Percentiles rank a stretch among this genome's conserved stretches.
phyloP scores from a whole-genome alignment of 140 eudicot genomes.

The Senecio squalidus region DNA sequence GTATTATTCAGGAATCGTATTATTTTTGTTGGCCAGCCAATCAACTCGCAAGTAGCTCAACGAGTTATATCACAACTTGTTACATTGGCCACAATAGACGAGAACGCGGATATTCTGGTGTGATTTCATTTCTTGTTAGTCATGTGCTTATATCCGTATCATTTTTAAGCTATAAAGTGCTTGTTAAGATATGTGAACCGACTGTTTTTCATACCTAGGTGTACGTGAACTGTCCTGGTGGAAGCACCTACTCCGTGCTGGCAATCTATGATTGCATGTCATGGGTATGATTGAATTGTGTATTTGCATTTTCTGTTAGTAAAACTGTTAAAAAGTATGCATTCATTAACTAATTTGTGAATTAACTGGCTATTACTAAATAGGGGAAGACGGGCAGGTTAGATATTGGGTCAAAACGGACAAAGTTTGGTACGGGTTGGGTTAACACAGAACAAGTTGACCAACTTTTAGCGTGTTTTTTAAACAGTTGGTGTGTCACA shows the following conservation, averaged over 20 bases:
- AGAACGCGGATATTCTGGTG: conserved; percentile 86
- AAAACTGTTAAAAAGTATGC: conserved; percentile 5
- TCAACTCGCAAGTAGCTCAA: conserved; percentile 75
- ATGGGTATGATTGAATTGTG: conserved; percentile 39
- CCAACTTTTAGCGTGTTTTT: too few species aligned
- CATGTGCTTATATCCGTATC: neutral
- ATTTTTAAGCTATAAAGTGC: conserved; percentile 1
- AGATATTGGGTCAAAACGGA: too few species aligned
- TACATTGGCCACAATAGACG: conserved; percentile 89
- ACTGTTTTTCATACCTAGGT: conserved; percentile 34
- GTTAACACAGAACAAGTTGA: too few species aligned
- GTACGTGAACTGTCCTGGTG: conserved; percentile 89
- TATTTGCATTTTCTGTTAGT: neutral
- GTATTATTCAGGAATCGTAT: conserved; percentile 88
- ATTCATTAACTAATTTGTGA: neutral
- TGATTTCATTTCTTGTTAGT: conserved; percentile 5
- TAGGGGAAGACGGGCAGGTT: too few species aligned
- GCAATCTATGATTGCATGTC: conserved; percentile 99
- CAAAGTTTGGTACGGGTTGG: too few species aligned
- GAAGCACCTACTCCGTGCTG: conserved; percentile 84
- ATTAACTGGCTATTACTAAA: neutral
- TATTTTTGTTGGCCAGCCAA: conserved; percentile 77
- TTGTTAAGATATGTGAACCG: neutral
- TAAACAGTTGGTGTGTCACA: too few species aligned
- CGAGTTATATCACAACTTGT: conserved; percentile 94